A percentile compares a stretch with the other conserved stretches of the same genome.
phyloP scores from a whole-genome alignment of 179 eudicot species.

The Vitellaria paradoxa region DNA sequence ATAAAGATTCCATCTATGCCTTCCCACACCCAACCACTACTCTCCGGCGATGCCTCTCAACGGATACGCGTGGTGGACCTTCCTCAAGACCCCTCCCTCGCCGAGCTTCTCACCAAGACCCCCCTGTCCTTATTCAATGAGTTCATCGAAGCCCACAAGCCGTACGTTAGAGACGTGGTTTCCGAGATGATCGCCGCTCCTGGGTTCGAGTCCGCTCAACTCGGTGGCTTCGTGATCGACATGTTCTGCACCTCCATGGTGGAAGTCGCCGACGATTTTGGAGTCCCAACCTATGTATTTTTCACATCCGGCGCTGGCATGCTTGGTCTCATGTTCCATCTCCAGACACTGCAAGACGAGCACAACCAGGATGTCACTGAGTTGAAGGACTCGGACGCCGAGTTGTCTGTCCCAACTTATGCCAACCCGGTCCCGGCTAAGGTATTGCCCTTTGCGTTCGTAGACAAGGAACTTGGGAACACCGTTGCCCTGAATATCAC shows the following conservation, averaged over 20 bases:
- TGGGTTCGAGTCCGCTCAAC: not conserved
- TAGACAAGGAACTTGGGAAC: constrained; percentile 17
- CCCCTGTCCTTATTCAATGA: not conserved
- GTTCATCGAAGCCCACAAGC: constrained; percentile 6
- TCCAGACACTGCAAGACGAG: constrained; percentile 11
- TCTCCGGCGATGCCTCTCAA: not conserved
- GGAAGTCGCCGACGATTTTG: constrained; percentile 34
- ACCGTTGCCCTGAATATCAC: not conserved
- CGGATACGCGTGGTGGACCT: constrained; percentile 12
- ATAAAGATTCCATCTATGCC: constrained; percentile 13
- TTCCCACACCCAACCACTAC: not conserved
- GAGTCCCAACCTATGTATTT: constrained; percentile 26
- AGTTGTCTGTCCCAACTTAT: constrained; percentile 12
- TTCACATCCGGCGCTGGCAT: constrained; percentile 26
- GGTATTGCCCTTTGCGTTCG: constrained; percentile 16
- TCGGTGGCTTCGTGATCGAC: constrained; percentile 32
- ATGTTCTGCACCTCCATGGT: constrained; percentile 31
- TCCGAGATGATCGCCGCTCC: not conserved
- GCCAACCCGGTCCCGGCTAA: constrained; percentile 27
- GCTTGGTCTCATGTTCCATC: constrained; percentile 17
- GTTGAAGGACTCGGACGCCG: constrained; percentile 18
- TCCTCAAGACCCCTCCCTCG: constrained; percentile 10
- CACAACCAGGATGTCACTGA: constrained; percentile 12
- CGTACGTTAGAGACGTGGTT: constrained; percentile 4
- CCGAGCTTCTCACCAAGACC: not conserved